These are phyloP conservation scores for Fusarium stilboides DNA, from an alignment of 2,329 filamentous ascomycete genomes.

Conservation along the genomic window DNA sequence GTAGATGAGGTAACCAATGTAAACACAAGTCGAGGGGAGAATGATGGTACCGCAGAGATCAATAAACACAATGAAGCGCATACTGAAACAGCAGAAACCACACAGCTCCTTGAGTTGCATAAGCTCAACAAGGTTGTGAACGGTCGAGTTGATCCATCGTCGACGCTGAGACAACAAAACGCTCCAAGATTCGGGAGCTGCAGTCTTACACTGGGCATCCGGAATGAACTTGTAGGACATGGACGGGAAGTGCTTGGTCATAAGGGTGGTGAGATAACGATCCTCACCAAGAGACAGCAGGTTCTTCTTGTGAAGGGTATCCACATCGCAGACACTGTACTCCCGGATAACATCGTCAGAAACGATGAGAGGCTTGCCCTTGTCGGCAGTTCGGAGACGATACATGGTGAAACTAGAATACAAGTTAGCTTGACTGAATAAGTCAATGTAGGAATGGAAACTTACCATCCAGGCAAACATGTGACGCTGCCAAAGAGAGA, in stretches of 20 bases:
- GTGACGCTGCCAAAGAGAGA: conserved; percentile 98
- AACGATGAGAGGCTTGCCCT: conserved; percentile 94
- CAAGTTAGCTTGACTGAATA: conserved; percentile 50
- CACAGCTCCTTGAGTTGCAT: conserved; percentile 94
- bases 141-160: conserved; percentile 99
- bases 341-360: conserved; percentile 89
- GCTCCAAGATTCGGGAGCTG: conserved; percentile 93
- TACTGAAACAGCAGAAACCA: conserved; percentile 98
- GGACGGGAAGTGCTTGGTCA: conserved; percentile 96
- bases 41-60: conserved; percentile 95
- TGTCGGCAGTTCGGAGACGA: conserved; percentile 92
- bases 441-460: conserved; percentile 45
- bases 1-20: conserved; percentile 91
- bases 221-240: conserved; percentile 98
- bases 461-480: conserved; percentile 98
- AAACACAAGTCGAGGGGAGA: conserved; percentile 88
- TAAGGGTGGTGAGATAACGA: conserved; percentile 95
- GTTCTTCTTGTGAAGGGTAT: conserved; percentile 98
- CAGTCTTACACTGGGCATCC: conserved; percentile 93
- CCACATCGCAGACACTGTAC: conserved; percentile 89
- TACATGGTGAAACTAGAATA: conserved; percentile 95
- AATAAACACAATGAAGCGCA: conserved; percentile 96
- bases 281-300: conserved; percentile 94
- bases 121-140: conserved; percentile 95
- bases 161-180: conserved; percentile 97